Percentiles rank a stretch among this genome's conserved stretches.
Evolutionary conservation across 768 basidiomycete species (phyloP).

Genomic region (Suillus occidentalis): DNA sequence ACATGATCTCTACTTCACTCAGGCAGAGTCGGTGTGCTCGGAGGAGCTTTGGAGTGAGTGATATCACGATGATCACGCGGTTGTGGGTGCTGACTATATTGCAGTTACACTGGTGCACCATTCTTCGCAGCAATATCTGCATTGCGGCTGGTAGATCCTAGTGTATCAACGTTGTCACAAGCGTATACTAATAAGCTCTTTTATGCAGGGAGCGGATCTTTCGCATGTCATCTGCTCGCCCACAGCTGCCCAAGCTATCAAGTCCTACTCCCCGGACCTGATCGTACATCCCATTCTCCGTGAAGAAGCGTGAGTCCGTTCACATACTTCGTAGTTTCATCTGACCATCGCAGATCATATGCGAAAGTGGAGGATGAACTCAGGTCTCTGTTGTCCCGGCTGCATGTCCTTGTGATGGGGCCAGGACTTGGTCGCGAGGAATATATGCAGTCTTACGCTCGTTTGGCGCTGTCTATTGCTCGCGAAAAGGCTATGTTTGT

Average conservation of each 20-base stretch:
- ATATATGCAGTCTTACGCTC: slow-evolving; percentile 87
- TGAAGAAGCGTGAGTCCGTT: slow-evolving; percentile 55
- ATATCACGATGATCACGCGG: neutral
- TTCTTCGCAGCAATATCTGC: slow-evolving; percentile 94
- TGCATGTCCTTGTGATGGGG: slow-evolving; percentile 92
- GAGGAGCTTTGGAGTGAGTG: slow-evolving; percentile 88
- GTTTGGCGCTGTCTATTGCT: slow-evolving; percentile 73
- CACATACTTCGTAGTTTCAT: neutral
- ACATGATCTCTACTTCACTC: neutral
- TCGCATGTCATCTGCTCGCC: slow-evolving; percentile 98
- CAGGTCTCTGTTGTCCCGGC: slow-evolving; percentile 70
- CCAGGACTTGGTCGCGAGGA: slow-evolving; percentile 91
- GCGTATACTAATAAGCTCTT: neutral
- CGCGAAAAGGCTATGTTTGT: slow-evolving; percentile 76
- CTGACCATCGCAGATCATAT: slow-evolving; percentile 38
- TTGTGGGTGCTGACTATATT: neutral
- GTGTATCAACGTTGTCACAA: neutral
- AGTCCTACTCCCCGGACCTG: slow-evolving; percentile 94
- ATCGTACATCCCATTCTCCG: slow-evolving; percentile 94
- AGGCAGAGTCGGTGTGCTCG: slow-evolving; percentile 92
- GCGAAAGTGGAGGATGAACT: slow-evolving; percentile 53
- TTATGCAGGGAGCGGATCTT: slow-evolving; percentile 78
- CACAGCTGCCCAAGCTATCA: slow-evolving; percentile 88
- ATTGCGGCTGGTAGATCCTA: slow-evolving; percentile 64
- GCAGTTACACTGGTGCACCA: slow-evolving; percentile 94